phyloP scores from a whole-genome alignment of 2,329 filamentous ascomycete species.

The Aspergillus uvarum region DNA sequence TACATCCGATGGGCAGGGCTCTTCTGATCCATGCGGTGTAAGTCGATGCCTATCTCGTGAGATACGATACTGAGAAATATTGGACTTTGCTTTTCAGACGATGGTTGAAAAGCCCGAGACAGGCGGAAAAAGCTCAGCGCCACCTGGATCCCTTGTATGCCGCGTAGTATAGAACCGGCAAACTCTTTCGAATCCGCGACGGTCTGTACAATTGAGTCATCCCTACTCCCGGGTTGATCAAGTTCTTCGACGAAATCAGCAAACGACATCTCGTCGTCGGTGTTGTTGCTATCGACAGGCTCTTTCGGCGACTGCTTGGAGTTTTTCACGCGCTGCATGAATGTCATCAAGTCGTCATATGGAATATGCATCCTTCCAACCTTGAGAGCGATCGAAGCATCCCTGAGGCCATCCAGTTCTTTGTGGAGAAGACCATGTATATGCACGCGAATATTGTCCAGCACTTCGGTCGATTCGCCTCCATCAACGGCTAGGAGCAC shows the following conservation, averaged over 20 bases:
- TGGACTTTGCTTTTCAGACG: constrained; percentile 66
- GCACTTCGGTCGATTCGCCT: constrained; percentile 77
- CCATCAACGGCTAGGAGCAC: constrained; percentile 86
- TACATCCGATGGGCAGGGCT: constrained; percentile 98
- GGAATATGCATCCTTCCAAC: constrained; percentile 87
- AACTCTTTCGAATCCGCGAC: constrained; percentile 94
- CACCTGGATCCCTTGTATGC: constrained; percentile 95
- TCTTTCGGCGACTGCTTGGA: constrained; percentile 37
- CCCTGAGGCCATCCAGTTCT: constrained; percentile 79
- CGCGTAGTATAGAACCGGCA: constrained; percentile 80
- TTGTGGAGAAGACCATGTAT: constrained; percentile 88
- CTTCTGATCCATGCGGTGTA: constrained; percentile 86
- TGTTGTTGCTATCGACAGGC: constrained; percentile 40
- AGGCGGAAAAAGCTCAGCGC: constrained; percentile 88
- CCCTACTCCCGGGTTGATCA: constrained; percentile 64
- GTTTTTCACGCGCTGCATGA: constrained; percentile 34
- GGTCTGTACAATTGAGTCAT: constrained; percentile 71
- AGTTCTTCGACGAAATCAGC: constrained; percentile 73
- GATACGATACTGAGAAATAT: constrained; percentile 84
- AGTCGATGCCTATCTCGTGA: constrained; percentile 92
- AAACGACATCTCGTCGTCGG: constrained; percentile 62
- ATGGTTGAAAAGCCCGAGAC: constrained; percentile 72
- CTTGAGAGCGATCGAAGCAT: constrained; percentile 87
- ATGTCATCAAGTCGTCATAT: constrained; percentile 73
- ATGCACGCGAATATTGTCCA: constrained; percentile 86